These are phyloP conservation scores for Allium sativum DNA, from an alignment of 106 monocot species.

Conservation along the genomic window DNA sequence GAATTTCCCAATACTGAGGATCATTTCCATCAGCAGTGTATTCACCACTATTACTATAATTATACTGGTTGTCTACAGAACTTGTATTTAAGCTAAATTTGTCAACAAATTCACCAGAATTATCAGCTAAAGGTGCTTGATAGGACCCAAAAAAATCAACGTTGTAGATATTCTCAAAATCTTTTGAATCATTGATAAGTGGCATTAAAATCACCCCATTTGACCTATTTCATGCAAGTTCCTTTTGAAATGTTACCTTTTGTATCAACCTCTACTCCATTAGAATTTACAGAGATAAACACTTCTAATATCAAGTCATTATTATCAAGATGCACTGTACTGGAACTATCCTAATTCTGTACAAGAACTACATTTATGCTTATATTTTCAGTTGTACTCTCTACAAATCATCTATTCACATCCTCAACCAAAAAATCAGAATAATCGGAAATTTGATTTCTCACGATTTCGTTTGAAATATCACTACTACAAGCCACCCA, in stretches of 20 bases:
- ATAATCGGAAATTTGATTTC: constrained; percentile 29
- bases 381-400: constrained; percentile 13
- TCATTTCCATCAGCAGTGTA: constrained; percentile 24
- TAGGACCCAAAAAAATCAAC: constrained; percentile 30
- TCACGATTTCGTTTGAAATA: constrained; percentile 13
- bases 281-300: too few species aligned
- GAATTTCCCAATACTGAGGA: constrained; percentile 61
- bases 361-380: constrained; percentile 7
- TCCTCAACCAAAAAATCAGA: constrained; percentile 36
- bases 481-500: constrained; percentile 56
- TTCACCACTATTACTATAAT: constrained; percentile 5
- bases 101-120: constrained; percentile 10
- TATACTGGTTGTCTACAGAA: constrained; percentile 15
- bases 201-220: constrained; percentile 65
- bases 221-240: constrained; percentile 61
- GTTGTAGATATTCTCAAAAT: constrained; percentile 12
- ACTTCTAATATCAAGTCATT: not conserved
- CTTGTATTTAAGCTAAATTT: constrained; percentile 7
- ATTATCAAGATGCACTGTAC: too few species aligned
- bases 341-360: constrained; percentile 14
- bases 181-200: constrained; percentile 12
- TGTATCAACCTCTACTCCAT: too few species aligned
- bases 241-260: constrained; percentile 22
- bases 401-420: constrained; percentile 10
- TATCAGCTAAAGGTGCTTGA: constrained; percentile 34